Percentiles rank a stretch among this genome's conserved stretches.
These are phyloP conservation scores for Macrotyloma uniflorum DNA, from an alignment of 306 rosid genomes.

Conservation along the genomic window DNA sequence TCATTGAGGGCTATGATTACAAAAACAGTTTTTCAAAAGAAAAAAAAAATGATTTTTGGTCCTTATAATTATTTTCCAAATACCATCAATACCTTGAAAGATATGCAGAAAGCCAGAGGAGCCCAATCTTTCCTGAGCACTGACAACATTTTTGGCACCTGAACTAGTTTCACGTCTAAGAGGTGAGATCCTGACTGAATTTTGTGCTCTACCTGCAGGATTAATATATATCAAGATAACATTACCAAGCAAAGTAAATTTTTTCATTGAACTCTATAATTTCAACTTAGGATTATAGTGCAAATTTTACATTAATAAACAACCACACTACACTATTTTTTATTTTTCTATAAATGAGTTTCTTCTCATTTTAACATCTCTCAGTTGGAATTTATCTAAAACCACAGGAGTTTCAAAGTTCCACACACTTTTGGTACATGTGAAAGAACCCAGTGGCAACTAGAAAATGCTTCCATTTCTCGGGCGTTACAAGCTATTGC, in stretches of 20 bases:
- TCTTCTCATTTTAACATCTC: slow-evolving; percentile 13
- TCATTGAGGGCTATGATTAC: background rate
- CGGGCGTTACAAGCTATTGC: background rate
- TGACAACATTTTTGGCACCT: slow-evolving; percentile 90
- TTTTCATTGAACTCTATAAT: background rate
- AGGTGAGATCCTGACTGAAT: slow-evolving; percentile 89
- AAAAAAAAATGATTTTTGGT: background rate
- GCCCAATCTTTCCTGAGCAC: slow-evolving; percentile 79
- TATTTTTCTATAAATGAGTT: background rate
- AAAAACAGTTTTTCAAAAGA: background rate
- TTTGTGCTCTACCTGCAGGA: slow-evolving; percentile 86
- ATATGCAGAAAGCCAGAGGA: slow-evolving; percentile 79
- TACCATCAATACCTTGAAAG: slow-evolving; percentile 74
- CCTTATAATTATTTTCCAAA: background rate
- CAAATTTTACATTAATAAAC: background rate
- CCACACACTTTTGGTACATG: background rate
- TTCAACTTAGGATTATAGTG: slow-evolving; percentile 13
- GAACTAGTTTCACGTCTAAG: slow-evolving; percentile 83
- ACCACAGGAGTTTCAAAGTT: background rate
- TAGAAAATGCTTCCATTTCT: background rate
- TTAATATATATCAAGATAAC: slow-evolving; percentile 16
- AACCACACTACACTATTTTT: background rate
- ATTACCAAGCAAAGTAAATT: slow-evolving; percentile 16
- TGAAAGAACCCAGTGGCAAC: slow-evolving; percentile 1
- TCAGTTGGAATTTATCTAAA: background rate